Conservation (phyloP, 1,284 basidiomycete species). For the Hymenochaete sp. region DNA sequence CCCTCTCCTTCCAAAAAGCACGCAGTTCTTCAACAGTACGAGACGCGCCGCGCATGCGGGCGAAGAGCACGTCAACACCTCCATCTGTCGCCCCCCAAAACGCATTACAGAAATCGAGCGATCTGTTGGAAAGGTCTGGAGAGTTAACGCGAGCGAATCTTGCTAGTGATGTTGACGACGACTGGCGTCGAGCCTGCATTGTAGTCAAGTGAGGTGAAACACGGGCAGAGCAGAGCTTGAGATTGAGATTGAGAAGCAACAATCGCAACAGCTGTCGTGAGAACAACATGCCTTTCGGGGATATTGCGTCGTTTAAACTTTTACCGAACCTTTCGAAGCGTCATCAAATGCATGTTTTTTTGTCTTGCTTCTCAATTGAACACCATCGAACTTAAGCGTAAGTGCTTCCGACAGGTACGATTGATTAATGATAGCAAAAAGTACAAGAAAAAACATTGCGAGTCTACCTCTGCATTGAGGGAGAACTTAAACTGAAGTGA, state of each 20-base stretch:
- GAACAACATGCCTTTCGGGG: no score
- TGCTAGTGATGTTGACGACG: constrained; percentile 66
- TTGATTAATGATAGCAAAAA: background rate
- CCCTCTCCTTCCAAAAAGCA: constrained; percentile 86
- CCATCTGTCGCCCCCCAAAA: constrained; percentile 88
- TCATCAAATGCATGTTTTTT: no score
- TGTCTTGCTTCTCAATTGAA: no score
- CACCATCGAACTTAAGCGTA: no score
- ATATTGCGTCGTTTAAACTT: no score
- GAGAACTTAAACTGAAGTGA: background rate
- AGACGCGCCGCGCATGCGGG: constrained; percentile 77
- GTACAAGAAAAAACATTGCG: background rate
- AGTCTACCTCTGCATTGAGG: background rate
- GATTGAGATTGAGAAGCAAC: background rate
- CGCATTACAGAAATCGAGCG: constrained; percentile 89
- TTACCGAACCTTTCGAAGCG: no score
- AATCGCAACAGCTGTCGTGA: no score
- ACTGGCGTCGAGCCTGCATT: constrained; percentile 59
- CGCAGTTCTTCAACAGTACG: constrained; percentile 85
- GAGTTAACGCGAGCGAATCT: constrained; percentile 51
- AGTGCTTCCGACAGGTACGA: no score
- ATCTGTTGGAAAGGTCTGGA: constrained; percentile 39
- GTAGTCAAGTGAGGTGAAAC: constrained; percentile 12
- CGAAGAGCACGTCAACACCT: constrained; percentile 86
- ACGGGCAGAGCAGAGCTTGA: background rate